phyloP scores from a whole-genome alignment of 805 yeast species.

The Saturnispora serradocipensis region DNA sequence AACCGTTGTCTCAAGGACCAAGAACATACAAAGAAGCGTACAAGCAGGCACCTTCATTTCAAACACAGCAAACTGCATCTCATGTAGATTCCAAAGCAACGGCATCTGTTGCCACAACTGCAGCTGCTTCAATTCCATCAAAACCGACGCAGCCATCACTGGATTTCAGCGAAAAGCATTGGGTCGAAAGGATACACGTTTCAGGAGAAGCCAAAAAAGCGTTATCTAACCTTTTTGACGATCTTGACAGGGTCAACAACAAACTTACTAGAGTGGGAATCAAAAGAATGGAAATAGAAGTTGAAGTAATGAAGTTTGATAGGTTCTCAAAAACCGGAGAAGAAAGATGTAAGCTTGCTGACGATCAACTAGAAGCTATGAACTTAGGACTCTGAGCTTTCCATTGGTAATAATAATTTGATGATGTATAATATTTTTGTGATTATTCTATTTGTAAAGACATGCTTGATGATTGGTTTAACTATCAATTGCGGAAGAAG shows the following conservation, averaged over 20 bases:
- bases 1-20: background rate
- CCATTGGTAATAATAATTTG: background rate
- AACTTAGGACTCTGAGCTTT: conserved; percentile 21
- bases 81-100: background rate
- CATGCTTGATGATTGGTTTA: background rate
- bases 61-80: background rate
- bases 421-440: background rate
- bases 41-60: background rate
- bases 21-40: background rate
- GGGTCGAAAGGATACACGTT: conserved; percentile 22
- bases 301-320: conserved; percentile 21
- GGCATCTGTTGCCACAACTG: background rate
- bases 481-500: background rate
- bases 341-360: conserved; percentile 21
- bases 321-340: conserved; percentile 23
- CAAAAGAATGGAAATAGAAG: conserved; percentile 19
- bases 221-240: conserved; percentile 16
- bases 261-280: conserved; percentile 11
- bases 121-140: background rate
- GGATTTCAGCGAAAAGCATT: conserved; percentile 19
- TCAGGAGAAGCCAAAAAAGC: conserved; percentile 15
- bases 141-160: background rate
- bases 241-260: conserved; percentile 19
- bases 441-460: background rate
- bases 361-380: conserved; percentile 43